Base-by-base conservation (phyloP, 352 stramenopile species). In the Pythium apleroticum region DNA sequence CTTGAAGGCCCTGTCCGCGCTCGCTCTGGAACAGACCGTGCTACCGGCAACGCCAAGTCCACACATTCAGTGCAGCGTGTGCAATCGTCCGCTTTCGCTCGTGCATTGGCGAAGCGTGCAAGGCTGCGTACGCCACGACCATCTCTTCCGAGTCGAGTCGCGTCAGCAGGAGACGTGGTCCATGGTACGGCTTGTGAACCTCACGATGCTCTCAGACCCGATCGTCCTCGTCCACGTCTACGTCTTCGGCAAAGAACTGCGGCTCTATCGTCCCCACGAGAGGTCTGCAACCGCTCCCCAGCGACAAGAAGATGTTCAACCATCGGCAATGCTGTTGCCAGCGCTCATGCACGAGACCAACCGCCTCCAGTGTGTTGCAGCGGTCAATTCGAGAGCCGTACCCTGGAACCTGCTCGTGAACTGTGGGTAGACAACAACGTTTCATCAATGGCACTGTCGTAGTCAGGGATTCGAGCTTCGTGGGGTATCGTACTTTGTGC, bases 121-220 rank as follows among this genome's bases (percentile, higher is more conserved):
- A 31, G 57, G 57, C 22, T 63, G 57, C n/a, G 5, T 31, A 4
- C 30, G 35, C 15, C 58, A 65, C 22, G 46, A 71, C 19, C 31
- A 41, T 22, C 33, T 67, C 20, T 66, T 68, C 24, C 45, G 46
- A 46, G 35, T 76, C 9, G 59, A 63, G 3, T 33, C 57, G 9
- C 60, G 70, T 4, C 37, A 53, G 31, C 33, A n/a, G 9, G 52
- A 73, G 20, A 31, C 58, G 35, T 67, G 58, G 65, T 58, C 65
- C 19, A 60, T 71, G 48, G 59, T 71, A 15, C 46, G 65, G 17
- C 59, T 71, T 9, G 4, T 52, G 33, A 71, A 71, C 45, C 41
- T 67, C 11, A 60, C 25, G 19, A 30, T 64, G 20, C 20, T 71
- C 4, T 57, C 65, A 11, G 65, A 71, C 27, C 65, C 65, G 20